Conservation (phyloP, 164 flowering plant species). For the Protea cynaroides region DNA sequence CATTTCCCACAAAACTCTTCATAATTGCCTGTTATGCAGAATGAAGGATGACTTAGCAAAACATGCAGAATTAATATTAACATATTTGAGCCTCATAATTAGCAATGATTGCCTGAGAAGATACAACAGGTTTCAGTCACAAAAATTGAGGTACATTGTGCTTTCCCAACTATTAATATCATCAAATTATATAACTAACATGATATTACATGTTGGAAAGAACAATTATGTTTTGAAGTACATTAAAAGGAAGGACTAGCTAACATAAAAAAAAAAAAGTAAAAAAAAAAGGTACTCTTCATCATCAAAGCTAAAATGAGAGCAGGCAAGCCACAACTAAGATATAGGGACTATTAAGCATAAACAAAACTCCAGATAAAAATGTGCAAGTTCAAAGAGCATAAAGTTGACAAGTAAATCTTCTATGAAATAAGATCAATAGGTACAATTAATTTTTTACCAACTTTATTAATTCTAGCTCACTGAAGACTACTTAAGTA, state of each 20-base stretch:
- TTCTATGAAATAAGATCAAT: neutral
- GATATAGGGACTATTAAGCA: neutral
- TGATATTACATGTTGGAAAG: too few relatives aligned
- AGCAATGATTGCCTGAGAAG: neutral
- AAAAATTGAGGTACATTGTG: neutral
- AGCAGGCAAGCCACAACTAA: neutral
- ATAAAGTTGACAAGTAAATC: neutral
- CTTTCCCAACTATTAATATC: neutral
- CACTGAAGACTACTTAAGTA: too few relatives aligned
- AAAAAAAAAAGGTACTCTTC: too few relatives aligned
- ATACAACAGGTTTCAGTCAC: neutral
- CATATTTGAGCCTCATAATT: neutral
- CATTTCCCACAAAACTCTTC: constrained; percentile 63
- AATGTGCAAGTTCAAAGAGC: neutral
- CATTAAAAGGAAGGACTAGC: neutral
- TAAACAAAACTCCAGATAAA: neutral
- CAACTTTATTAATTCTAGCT: neutral
- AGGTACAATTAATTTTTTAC: neutral
- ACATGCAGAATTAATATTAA: neutral
- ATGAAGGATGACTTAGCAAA: constrained; percentile 1
- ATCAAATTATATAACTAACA: too few relatives aligned
- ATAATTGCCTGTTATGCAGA: constrained; percentile 66
- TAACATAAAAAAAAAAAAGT: too few relatives aligned
- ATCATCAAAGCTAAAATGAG: neutral
- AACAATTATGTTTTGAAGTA: neutral